Evolutionary conservation across 2,329 filamentous ascomycete species (phyloP), one percentile per base, ranked within the genome.

Genomic region (Berkeleyomyces basicola): DNA sequence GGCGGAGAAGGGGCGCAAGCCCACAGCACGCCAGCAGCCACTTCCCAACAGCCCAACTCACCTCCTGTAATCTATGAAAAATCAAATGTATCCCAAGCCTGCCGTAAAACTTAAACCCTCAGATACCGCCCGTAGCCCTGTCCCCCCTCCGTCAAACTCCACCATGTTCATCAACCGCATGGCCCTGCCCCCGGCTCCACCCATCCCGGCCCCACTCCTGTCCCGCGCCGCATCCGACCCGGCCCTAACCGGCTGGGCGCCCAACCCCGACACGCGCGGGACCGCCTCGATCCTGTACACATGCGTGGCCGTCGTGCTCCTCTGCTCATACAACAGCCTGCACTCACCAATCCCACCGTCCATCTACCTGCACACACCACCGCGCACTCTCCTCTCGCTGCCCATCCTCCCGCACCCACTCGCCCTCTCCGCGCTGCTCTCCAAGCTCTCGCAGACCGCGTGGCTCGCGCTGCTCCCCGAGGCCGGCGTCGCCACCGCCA

Each of bases 281-380:
- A 63, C 62, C 7, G 10, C 58, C 11, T 49, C 49, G 6, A 63
- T 61, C 11, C 14, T 63, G 1, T 63, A 58, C 36, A 61, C 46
- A 14, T 63, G 62, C 33, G n/a, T 63, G 36, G 33, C 62, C 4
- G 47, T 61, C 9, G 40, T 61, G 10, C 44, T 63, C n/a, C 49
- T 61, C 37, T 63, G 58, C n/a, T 63, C 58, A 23, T 63, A 63
- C 40, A 63, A 53, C 37, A 46, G 53, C 23, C 33, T 57, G 10
- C 58, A 63, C n/a, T 23, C 16, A 3, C 37, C 23, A 16, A 44
- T 61, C 47, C 49, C 42, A 2, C 47, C 55, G 14, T 59, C 57
- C 11, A 40, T 40, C 5, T 44, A 53, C 37, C 36, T 49, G 37
- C 37, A 61, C 16, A 37, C 47, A 11, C 44, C 31, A n/a, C 9